Evolutionary conservation across 208 protist genomes (phyloP).

Genomic region (Leishmania tarentolae): DNA sequence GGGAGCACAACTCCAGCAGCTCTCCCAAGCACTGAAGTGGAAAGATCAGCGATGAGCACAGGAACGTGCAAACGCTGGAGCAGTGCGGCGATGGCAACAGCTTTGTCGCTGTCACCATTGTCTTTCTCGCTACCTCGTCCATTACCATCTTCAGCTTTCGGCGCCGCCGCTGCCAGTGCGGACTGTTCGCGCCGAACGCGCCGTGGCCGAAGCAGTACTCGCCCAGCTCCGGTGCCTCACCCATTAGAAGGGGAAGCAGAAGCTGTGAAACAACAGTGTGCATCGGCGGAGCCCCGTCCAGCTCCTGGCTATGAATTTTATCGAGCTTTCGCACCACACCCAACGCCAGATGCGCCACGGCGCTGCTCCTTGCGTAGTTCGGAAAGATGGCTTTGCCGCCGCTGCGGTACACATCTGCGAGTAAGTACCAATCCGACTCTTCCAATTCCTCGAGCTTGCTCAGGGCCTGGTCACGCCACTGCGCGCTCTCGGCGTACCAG

Average conservation of each 20-base stretch:
- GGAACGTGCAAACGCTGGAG: constrained; percentile 14
- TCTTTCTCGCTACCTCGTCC: constrained; percentile 10
- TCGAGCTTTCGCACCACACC: constrained; percentile 62
- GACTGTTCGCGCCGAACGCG: constrained; percentile 16
- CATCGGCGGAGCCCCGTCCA: constrained; percentile 26
- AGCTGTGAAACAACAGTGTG: constrained; percentile 19
- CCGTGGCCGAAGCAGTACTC: constrained; percentile 19
- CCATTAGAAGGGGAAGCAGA: constrained; percentile 29
- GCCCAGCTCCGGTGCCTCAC: constrained; percentile 30
- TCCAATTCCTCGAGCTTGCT: constrained; percentile 58
- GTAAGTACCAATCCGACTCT: constrained; percentile 73
- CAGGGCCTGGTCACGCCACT: constrained; percentile 84
- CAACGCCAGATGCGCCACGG: constrained; percentile 42
- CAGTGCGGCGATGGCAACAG: neutral
- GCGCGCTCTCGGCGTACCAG: constrained; percentile 83
- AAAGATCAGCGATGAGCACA: constrained; percentile 69
- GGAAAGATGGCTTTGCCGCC: constrained; percentile 60
- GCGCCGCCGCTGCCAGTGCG: constrained; percentile 27
- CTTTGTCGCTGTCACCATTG: neutral
- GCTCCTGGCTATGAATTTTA: constrained; percentile 32
- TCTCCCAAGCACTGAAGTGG: constrained; percentile 77
- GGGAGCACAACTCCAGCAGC: constrained; percentile 67
- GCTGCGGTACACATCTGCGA: constrained; percentile 52
- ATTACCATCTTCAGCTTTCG: constrained; percentile 22
- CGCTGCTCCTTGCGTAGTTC: constrained; percentile 53